phyloP scores from a whole-genome alignment of 2,329 filamentous ascomycete species.

The Arthrinium puccinioides region DNA sequence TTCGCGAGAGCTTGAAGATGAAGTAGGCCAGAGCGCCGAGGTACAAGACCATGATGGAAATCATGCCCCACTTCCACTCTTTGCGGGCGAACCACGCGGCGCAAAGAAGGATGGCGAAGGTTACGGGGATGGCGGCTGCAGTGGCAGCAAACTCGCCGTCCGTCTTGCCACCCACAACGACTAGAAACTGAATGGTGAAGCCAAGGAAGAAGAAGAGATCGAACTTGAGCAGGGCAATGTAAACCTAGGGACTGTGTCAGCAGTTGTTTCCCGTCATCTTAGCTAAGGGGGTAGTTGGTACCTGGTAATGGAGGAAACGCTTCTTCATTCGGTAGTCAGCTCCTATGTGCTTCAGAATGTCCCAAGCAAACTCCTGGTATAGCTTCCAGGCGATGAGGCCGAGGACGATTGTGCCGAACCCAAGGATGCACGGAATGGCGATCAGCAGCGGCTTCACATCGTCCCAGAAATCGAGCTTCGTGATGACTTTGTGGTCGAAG shows the following conservation, averaged over 20 bases:
- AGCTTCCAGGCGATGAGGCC: slow-evolving; percentile 83
- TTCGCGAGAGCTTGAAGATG: slow-evolving; percentile 94
- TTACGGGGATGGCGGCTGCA: slow-evolving; percentile 82
- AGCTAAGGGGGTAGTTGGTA: slow-evolving; percentile 33
- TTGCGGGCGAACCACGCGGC: slow-evolving; percentile 80
- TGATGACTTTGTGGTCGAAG: slow-evolving; percentile 34
- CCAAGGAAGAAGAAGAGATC: slow-evolving; percentile 99
- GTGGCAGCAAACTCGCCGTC: slow-evolving; percentile 79
- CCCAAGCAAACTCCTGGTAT: slow-evolving; percentile 98
- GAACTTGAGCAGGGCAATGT: slow-evolving; percentile 95
- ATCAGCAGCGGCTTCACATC: slow-evolving; percentile 70
- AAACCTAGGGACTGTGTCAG: slow-evolving; percentile 56
- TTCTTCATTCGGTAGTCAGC: slow-evolving; percentile 96
- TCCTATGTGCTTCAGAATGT: slow-evolving; percentile 98
- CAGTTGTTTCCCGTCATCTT: neutral
- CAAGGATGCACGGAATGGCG: slow-evolving; percentile 79
- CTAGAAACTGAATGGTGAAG: slow-evolving; percentile 95
- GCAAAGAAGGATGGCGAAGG: slow-evolving; percentile 77
- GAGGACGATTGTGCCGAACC: slow-evolving; percentile 65
- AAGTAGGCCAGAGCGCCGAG: slow-evolving; percentile 90
- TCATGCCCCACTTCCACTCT: slow-evolving; percentile 75
- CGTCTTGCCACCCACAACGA: slow-evolving; percentile 68
- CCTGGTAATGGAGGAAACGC: slow-evolving; percentile 93
- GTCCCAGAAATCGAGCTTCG: slow-evolving; percentile 52
- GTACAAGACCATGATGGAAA: slow-evolving; percentile 73